Conservation (phyloP, 768 basidiomycete species). For the Auriscalpium orientale region DNA sequence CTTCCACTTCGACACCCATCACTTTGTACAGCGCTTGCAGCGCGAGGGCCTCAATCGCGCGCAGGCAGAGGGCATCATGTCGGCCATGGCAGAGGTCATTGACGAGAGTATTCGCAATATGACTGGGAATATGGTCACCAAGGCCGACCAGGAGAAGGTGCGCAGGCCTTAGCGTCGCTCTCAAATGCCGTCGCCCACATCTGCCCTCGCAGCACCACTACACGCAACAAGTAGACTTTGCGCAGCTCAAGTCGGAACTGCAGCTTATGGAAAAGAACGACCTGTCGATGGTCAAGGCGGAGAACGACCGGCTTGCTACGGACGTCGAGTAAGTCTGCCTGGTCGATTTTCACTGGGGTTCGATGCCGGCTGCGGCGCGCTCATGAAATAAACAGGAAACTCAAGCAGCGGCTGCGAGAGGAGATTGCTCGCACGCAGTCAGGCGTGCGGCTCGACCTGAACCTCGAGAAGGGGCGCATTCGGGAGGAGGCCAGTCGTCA, state of each 20-base stretch:
- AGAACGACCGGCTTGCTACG: constrained; percentile 86
- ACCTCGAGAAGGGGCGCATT: constrained; percentile 94
- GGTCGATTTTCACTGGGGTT: no score
- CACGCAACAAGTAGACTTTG: constrained; percentile 95
- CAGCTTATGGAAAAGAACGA: constrained; percentile 97
- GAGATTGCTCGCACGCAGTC: constrained; percentile 90
- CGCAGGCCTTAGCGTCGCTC: not conserved
- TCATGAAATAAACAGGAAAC: constrained; percentile 31
- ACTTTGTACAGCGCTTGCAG: constrained; percentile 87
- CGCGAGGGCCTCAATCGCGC: constrained; percentile 81
- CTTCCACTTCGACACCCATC: constrained; percentile 94
- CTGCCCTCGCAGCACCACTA: constrained; percentile 61
- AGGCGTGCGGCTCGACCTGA: constrained; percentile 89
- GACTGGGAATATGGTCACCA: constrained; percentile 93
- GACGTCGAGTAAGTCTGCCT: constrained; percentile 57
- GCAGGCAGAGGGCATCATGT: constrained; percentile 97
- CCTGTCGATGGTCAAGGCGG: constrained; percentile 87
- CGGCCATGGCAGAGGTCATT: constrained; percentile 93
- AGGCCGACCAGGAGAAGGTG: constrained; percentile 95
- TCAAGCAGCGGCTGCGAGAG: constrained; percentile 88
- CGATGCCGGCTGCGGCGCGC: no score
- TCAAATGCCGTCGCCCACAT: not conserved
- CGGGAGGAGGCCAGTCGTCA: constrained; percentile 87
- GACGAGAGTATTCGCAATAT: constrained; percentile 96
- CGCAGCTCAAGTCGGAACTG: constrained; percentile 91